Evolutionary conservation across 495 filamentous ascomycete genomes (phyloP).

Genomic region (Cudoniella acicularis): DNA sequence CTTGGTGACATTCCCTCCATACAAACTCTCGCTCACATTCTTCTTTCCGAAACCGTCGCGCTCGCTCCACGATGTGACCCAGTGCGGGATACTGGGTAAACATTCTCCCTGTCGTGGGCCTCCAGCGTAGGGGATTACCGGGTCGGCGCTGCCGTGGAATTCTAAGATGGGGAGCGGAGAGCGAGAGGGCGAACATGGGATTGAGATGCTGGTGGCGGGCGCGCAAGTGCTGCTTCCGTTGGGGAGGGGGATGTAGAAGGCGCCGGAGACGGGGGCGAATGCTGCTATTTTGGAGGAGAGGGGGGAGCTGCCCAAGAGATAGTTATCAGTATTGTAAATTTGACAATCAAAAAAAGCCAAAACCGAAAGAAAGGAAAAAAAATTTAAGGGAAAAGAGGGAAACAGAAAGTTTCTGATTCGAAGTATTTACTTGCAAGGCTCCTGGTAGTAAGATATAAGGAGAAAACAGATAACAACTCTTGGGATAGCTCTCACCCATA

Average conservation of each 20-base stretch:
- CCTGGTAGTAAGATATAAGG: too few relatives aligned
- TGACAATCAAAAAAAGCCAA: too few relatives aligned
- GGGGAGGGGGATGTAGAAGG: slow-evolving; percentile 32
- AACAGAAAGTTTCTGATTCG: too few relatives aligned
- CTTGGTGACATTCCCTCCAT: slow-evolving; percentile 1
- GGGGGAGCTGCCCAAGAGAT: too few relatives aligned
- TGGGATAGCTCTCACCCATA: too few relatives aligned
- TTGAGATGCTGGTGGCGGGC: slow-evolving; percentile 18
- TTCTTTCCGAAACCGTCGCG: slow-evolving; percentile 31
- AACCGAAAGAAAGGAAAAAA: too few relatives aligned
- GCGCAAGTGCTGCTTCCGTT: slow-evolving; percentile 21
- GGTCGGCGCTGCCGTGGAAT: slow-evolving; percentile 47
- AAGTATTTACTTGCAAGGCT: too few relatives aligned
- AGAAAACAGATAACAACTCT: too few relatives aligned
- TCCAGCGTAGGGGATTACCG: slow-evolving; percentile 33
- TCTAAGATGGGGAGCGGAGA: slow-evolving; percentile 40
- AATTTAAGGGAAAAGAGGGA: too few relatives aligned
- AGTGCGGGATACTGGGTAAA: slow-evolving; percentile 35
- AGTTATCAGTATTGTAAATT: too few relatives aligned
- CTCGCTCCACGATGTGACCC: slow-evolving; percentile 36
- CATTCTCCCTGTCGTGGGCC: slow-evolving; percentile 30
- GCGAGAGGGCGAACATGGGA: slow-evolving; percentile 34
- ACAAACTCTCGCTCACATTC: slow-evolving; percentile 23
- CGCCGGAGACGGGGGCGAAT: slow-evolving; percentile 43
- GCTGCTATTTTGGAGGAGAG: slow-evolving; percentile 37